Evolutionary conservation across 1,139 yeast species (phyloP).

Genomic region (Scheffersomyces lignicola): DNA sequence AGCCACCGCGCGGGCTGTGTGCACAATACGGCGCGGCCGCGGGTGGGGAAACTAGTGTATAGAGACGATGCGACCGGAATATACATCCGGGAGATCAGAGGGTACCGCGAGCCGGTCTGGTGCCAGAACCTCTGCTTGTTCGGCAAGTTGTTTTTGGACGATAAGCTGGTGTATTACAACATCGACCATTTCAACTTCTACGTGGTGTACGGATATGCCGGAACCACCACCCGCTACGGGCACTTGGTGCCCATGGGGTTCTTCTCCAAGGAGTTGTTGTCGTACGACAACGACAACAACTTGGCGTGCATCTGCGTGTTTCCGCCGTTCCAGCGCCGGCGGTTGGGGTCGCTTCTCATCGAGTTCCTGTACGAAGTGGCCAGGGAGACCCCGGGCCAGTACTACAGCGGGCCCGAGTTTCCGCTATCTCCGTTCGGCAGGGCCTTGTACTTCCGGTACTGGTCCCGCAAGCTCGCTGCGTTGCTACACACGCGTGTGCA

Average conservation of each 20-base stretch:
- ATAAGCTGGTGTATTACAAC: constrained; percentile 82
- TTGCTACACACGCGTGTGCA: constrained; percentile 14
- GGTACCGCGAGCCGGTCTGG: constrained; percentile 60
- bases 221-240: constrained; percentile 23
- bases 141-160: constrained; percentile 87
- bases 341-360: constrained; percentile 75
- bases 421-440: constrained; percentile 86
- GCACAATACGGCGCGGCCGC: constrained; percentile 28
- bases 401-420: constrained; percentile 83
- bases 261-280: constrained; percentile 81
- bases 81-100: constrained; percentile 65
- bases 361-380: constrained; percentile 82
- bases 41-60: constrained; percentile 70
- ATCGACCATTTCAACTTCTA: constrained; percentile 81
- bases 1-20: constrained; percentile 50
- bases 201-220: constrained; percentile 54
- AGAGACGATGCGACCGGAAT: constrained; percentile 49
- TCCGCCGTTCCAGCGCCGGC: constrained; percentile 86
- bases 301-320: constrained; percentile 87
- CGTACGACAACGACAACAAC: constrained; percentile 79
- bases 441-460: constrained; percentile 69
- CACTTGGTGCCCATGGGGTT: constrained; percentile 73
- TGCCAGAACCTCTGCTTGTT: constrained; percentile 83
- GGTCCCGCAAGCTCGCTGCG: constrained; percentile 54
- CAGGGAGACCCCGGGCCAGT: constrained; percentile 44